Evolutionary conservation across 2,329 filamentous ascomycete species (phyloP), one percentile per base, ranked within the genome.

Genomic region (Pyrenochaeta sp.): DNA sequence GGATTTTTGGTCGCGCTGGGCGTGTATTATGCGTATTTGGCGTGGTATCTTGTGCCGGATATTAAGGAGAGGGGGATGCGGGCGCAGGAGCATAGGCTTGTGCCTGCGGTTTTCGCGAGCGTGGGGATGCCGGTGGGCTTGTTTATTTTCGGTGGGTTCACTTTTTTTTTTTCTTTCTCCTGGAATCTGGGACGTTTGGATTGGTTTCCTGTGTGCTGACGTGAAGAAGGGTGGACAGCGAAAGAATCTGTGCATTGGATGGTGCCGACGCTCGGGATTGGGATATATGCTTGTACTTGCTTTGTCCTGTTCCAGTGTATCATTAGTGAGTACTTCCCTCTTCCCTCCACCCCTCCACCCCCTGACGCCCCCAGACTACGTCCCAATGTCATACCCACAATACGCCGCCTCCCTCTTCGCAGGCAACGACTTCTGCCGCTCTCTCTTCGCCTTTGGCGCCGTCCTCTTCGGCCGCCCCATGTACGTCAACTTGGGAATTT

Each of bases 371-470:
- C 13, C 3, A 5, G 13, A 10, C 7, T 88, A 88, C 52, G 73
- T 87, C 2, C 78, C 86, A 27, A 82, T 87, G 39, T 75, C 78
- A 2, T 85, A 79, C 56, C 85, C 3, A 81, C 79, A 53, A 24
- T 58, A 60, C 24, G 45, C 48, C 10, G 55, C 58, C 8, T 57
- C 51, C 2, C 83, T 83, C 0, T 77, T 87, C 2, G 84, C 85
- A 1, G 83, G 83, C 3, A 85, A 85, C 24, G 55, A 83, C 0
- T 77, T 87, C 4, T 60, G 83, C 13, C 69, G 82, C 23, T 61
- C 55, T 3, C 75, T 80, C 1, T 71, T 86, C 7, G 84, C 83
- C 4, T 82, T 78, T 42, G 82, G 76, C 1, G 79, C 78, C 19
- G 74, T 86, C 22, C 61, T 85, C 10, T 85, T 84, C 53, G 76